These are phyloP conservation scores for Mikania micrantha DNA, from an alignment of 129 eudicot genomes.

Conservation along the genomic window DNA sequence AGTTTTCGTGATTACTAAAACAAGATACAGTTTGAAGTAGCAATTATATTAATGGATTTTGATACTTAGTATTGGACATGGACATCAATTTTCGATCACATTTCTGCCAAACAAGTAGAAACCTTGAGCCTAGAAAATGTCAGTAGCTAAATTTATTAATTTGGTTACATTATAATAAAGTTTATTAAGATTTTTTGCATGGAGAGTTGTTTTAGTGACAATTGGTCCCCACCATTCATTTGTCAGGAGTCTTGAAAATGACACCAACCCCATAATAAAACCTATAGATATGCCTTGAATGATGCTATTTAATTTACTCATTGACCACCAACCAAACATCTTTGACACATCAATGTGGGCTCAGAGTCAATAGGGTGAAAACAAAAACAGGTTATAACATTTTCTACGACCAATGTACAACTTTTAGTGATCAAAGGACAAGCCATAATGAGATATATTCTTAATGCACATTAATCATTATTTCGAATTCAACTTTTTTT, in stretches of 20 bases:
- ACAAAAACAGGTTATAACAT: not conserved
- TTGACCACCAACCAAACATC: slow-evolving; percentile 2
- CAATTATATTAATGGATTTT: not conserved
- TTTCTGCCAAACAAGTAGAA: not conserved
- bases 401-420: not conserved
- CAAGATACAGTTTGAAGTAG: not conserved
- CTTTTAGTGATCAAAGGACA: not conserved
- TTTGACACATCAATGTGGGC: not conserved
- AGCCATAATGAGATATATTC: not conserved
- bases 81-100: not conserved
- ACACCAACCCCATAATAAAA: slow-evolving; percentile 2
- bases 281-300: not conserved
- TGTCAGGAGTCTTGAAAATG: slow-evolving; percentile 7
- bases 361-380: not conserved
- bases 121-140: not conserved
- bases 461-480: not conserved
- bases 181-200: not conserved
- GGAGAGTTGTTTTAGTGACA: slow-evolving; percentile 2
- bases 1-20: no score
- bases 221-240: slow-evolving; percentile 12
- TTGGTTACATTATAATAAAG: not conserved
- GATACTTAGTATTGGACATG: not conserved
- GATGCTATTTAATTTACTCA: slow-evolving; percentile 5
- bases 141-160: not conserved
- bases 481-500: not conserved